Percentiles rank a stretch among this genome's conserved stretches.
Conservation (phyloP, 2,329 filamentous ascomycete species). For the Botrytis medusae region DNA sequence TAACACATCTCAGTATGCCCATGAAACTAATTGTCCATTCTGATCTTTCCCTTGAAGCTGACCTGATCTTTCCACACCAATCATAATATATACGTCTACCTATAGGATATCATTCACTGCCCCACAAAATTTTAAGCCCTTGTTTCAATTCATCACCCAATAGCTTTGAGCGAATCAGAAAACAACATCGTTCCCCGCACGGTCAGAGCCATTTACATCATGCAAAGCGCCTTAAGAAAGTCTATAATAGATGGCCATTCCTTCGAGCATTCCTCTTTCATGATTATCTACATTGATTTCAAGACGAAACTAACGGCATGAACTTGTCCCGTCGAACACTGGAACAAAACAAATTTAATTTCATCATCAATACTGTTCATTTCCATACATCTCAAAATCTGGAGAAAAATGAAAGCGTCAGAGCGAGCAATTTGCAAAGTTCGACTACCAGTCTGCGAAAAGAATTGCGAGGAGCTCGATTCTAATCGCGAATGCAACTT, state of each 20-base stretch:
- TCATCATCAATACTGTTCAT: not conserved
- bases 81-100: too few relatives aligned
- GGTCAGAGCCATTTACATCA: not conserved
- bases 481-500: not conserved
- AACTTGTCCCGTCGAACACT: not conserved
- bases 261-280: not conserved
- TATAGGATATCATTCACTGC: too few relatives aligned
- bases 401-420: not conserved
- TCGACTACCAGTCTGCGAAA: not conserved
- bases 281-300: not conserved
- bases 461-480: not conserved
- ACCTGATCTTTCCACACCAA: too few relatives aligned
- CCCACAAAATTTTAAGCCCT: too few relatives aligned
- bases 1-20: too few relatives aligned
- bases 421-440: constrained; percentile 5
- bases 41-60: too few relatives aligned
- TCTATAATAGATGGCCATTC: not conserved
- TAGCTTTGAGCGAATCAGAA: not conserved
- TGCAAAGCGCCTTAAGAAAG: not conserved
- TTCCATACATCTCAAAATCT: not conserved
- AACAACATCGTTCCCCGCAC: not conserved
- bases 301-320: not conserved
- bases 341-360: not conserved
- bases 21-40: too few relatives aligned
- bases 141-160: not conserved